These are phyloP conservation scores for Leccinum subfulvum DNA, from an alignment of 1,284 basidiomycete genomes.

Conservation along the genomic window DNA sequence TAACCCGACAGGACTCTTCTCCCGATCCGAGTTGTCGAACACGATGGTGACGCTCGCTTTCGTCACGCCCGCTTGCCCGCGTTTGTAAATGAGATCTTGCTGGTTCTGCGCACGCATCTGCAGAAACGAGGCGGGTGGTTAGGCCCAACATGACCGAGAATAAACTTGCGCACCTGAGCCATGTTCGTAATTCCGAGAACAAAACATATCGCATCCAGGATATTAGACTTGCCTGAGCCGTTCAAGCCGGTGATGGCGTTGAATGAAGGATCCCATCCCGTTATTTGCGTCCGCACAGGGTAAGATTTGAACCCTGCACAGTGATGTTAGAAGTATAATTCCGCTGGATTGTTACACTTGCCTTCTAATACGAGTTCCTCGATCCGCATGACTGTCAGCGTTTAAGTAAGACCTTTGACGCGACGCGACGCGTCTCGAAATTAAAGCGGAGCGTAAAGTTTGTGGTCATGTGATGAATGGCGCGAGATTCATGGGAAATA, in stretches of 20 bases:
- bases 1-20: conserved; percentile 84
- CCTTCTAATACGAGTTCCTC: conserved; percentile 82
- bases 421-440: conserved; percentile 33
- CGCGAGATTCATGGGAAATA: conserved; percentile 1
- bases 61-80: conserved; percentile 95
- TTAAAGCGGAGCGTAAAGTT: conserved; percentile 28
- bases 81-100: conserved; percentile 97
- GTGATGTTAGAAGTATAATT: conserved; percentile 9
- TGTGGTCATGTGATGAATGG: conserved; percentile 11
- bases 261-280: conserved; percentile 94
- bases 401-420: conserved; percentile 9
- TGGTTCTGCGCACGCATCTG: conserved; percentile 95
- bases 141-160: not conserved
- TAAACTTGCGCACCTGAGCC: conserved; percentile 57
- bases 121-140: not conserved
- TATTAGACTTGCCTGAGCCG: conserved; percentile 95
- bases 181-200: conserved; percentile 96
- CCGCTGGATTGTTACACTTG: conserved; percentile 17
- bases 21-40: conserved; percentile 96
- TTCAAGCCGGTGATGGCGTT: conserved; percentile 98
- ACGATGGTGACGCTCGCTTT: conserved; percentile 99
- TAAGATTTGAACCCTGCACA: conserved; percentile 90
- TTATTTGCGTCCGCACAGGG: conserved; percentile 91
- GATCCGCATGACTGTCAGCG: conserved; percentile 58
- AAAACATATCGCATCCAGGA: conserved; percentile 93